Conservation (phyloP, 495 filamentous ascomycete genomes). For the Neurospora terricola region DNA sequence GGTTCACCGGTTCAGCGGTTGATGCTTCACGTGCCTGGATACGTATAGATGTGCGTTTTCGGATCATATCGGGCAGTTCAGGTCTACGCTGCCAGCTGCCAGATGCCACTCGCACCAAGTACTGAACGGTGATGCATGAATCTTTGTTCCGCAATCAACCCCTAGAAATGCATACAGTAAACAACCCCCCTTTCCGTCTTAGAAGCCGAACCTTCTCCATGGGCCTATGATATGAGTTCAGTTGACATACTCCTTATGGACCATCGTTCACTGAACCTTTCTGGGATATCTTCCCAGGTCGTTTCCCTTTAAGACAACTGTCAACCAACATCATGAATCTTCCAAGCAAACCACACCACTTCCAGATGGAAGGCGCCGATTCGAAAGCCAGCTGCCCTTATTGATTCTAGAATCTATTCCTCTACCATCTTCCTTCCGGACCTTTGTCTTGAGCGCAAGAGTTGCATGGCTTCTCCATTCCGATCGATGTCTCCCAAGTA, state of each 20-base stretch:
- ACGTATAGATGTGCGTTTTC: not conserved
- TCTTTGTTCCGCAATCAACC: not conserved
- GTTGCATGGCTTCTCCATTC: not conserved
- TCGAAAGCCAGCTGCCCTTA: not conserved
- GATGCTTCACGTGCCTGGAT: not conserved
- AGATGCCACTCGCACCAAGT: not conserved
- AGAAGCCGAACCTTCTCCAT: too few relatives aligned
- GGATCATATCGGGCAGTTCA: not conserved
- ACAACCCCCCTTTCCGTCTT: not conserved
- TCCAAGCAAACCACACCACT: not conserved
- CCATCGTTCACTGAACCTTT: too few relatives aligned
- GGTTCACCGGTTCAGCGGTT: not conserved
- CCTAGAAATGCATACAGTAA: not conserved
- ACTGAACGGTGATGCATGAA: not conserved
- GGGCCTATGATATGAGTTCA: too few relatives aligned
- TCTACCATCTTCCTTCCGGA: not conserved
- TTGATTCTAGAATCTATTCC: not conserved
- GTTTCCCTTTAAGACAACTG: not conserved
- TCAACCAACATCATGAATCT: not conserved
- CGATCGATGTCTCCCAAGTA: too few relatives aligned
- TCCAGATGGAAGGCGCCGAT: not conserved
- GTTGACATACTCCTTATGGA: too few relatives aligned
- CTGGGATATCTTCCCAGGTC: not conserved
- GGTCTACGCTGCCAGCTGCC: not conserved
- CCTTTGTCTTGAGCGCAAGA: not conserved